A percentile compares a stretch with the other conserved stretches of the same genome.
Conservation (phyloP, 1,284 basidiomycete genomes). For the Pseudozyma pruni region DNA sequence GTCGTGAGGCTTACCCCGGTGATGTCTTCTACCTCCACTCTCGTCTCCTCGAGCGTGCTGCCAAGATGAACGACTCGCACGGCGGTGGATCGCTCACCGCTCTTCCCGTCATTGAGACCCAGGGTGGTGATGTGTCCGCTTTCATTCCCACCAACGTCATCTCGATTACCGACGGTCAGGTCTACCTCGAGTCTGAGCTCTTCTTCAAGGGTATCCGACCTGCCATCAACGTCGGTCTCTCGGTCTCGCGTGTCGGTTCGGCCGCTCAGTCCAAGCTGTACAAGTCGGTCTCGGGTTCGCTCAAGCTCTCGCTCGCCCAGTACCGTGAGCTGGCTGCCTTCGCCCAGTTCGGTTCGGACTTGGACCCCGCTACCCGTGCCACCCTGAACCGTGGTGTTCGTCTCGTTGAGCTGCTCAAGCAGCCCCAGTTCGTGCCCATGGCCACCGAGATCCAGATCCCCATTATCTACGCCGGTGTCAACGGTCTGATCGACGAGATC, state of each 20-base stretch:
- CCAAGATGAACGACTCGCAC: slow-evolving; percentile 99
- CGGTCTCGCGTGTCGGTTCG: slow-evolving; percentile 99
- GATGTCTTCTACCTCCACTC: slow-evolving; percentile 99
- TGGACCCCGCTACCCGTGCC: slow-evolving; percentile 89
- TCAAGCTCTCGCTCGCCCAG: slow-evolving; percentile 99
- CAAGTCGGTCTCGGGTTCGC: slow-evolving; percentile 99
- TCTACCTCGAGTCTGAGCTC: slow-evolving; percentile 71
- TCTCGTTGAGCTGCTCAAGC: slow-evolving; percentile 97
- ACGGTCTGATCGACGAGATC: slow-evolving; percentile 78
- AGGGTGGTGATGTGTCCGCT: slow-evolving; percentile 99
- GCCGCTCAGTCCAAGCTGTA: slow-evolving; percentile 89
- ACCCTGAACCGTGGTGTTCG: slow-evolving; percentile 94
- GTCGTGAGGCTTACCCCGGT: slow-evolving; percentile 99
- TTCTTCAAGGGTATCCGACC: slow-evolving; percentile 99
- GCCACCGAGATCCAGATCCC: slow-evolving; percentile 96
- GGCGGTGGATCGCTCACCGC: slow-evolving; percentile 98
- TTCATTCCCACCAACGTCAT: slow-evolving; percentile 71
- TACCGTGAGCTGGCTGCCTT: slow-evolving; percentile 99
- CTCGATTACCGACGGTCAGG: slow-evolving; percentile 67
- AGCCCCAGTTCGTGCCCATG: slow-evolving; percentile 83
- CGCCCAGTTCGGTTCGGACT: slow-evolving; percentile 99
- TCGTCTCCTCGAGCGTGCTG: slow-evolving; percentile 98
- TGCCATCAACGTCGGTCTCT: slow-evolving; percentile 99
- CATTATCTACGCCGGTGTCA: slow-evolving; percentile 98
- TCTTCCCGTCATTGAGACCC: slow-evolving; percentile 98